Conservation (phyloP, 2,329 filamentous ascomycete species). For the Ophiocordyceps australis region DNA sequence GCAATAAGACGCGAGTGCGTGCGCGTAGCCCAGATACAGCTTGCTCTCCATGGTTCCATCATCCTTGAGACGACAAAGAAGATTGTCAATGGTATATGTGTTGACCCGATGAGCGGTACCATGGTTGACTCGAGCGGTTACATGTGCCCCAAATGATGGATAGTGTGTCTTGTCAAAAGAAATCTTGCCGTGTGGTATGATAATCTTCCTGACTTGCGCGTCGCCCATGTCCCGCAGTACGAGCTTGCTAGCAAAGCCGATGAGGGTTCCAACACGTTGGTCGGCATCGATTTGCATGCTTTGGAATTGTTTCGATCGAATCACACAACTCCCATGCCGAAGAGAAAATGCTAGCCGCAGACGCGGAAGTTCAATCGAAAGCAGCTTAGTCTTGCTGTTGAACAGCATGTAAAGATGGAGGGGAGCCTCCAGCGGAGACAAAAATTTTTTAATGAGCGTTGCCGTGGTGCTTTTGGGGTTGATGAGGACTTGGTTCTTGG, state of each 20-base stretch:
- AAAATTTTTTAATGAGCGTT: not conserved
- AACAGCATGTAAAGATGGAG: not conserved
- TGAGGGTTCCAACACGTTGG: slow-evolving; percentile 19
- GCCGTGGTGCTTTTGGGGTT: not conserved
- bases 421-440: not conserved
- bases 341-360: slow-evolving; percentile 27
- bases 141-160: slow-evolving; percentile 7
- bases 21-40: slow-evolving; percentile 29
- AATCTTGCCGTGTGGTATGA: slow-evolving; percentile 17
- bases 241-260: slow-evolving; percentile 26
- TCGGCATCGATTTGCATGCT: slow-evolving; percentile 26
- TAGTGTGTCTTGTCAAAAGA: not conserved
- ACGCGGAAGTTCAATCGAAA: slow-evolving; percentile 20
- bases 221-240: slow-evolving; percentile 15
- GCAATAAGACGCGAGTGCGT: slow-evolving; percentile 33
- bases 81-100: slow-evolving; percentile 26
- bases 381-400: not conserved
- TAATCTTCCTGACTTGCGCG: slow-evolving; percentile 7
- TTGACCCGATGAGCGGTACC: slow-evolving; percentile 11
- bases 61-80: slow-evolving; percentile 29
- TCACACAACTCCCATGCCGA: slow-evolving; percentile 3
- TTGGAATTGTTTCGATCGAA: slow-evolving; percentile 27
- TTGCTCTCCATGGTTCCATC: slow-evolving; percentile 31
- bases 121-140: slow-evolving; percentile 15
- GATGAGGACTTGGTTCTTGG: not conserved